Evolutionary conservation across 305 asterid species (phyloP).

Genomic region (Fraxinus albicans): DNA sequence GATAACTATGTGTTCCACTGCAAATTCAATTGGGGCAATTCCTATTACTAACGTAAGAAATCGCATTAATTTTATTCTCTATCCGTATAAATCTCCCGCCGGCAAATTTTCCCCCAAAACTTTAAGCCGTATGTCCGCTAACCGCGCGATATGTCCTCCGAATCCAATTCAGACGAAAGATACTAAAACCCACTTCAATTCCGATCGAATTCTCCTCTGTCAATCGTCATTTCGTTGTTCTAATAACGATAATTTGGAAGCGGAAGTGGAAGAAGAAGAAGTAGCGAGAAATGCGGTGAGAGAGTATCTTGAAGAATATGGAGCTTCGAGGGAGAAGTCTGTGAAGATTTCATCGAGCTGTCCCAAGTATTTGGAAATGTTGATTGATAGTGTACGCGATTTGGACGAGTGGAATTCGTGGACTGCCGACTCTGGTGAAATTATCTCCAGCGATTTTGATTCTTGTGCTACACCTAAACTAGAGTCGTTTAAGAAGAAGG

Average conservation of each 20-base stretch:
- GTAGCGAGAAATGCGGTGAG: slow-evolving; percentile 66
- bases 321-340: slow-evolving; percentile 62
- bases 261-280: slow-evolving; percentile 32
- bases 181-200: background rate
- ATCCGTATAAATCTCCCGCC: background rate
- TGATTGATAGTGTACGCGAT: slow-evolving; percentile 67
- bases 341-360: slow-evolving; percentile 51
- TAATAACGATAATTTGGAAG: slow-evolving; percentile 20
- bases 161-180: background rate
- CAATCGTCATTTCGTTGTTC: background rate
- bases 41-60: background rate
- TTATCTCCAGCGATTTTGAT: slow-evolving; percentile 25
- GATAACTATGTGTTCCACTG: background rate
- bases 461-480: background rate
- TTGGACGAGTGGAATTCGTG: slow-evolving; percentile 65
- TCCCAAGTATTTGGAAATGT: slow-evolving; percentile 57
- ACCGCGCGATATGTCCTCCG: background rate
- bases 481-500: slow-evolving; percentile 46
- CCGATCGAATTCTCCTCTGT: background rate
- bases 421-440: slow-evolving; percentile 24
- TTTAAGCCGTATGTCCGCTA: background rate
- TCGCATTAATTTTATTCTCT: background rate
- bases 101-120: background rate
- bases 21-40: background rate
- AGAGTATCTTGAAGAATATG: slow-evolving; percentile 52